phyloP scores from a whole-genome alignment of 768 basidiomycete genomes.

The Amanita rubescens region DNA sequence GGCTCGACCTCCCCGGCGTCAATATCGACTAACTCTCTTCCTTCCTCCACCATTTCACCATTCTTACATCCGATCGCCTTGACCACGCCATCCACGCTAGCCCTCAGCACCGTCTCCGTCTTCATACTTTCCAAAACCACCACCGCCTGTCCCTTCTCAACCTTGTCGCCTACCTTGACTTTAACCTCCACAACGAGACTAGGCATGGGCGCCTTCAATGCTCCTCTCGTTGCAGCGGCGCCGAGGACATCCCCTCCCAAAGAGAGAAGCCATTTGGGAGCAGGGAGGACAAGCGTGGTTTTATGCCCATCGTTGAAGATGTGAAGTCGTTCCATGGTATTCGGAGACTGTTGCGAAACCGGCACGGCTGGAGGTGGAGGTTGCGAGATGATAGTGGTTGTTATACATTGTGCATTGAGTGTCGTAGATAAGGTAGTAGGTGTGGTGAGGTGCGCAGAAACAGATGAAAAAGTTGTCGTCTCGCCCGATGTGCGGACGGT shows the following conservation, averaged over 20 bases:
- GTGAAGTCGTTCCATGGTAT: constrained; percentile 68
- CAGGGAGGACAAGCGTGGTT: constrained; percentile 57
- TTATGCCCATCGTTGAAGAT: constrained; percentile 60
- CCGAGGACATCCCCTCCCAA: constrained; percentile 52
- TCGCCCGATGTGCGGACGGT: constrained; percentile 30
- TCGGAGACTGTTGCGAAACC: constrained; percentile 40
- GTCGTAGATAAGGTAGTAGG: constrained; percentile 47
- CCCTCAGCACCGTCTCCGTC: constrained; percentile 85
- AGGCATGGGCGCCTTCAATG: constrained; percentile 84
- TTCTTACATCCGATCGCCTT: constrained; percentile 67
- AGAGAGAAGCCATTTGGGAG: constrained; percentile 64
- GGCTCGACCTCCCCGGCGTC: constrained; percentile 29
- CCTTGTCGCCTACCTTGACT: constrained; percentile 68
- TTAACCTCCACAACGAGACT: constrained; percentile 86
- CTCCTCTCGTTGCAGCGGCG: constrained; percentile 34
- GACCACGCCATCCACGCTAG: constrained; percentile 62
- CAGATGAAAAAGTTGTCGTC: constrained; percentile 34
- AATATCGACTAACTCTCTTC: constrained; percentile 68
- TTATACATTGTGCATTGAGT: constrained; percentile 39
- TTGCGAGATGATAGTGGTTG: constrained; percentile 74
- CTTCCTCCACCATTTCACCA: constrained; percentile 91
- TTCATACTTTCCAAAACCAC: constrained; percentile 96
- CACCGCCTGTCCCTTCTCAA: constrained; percentile 74
- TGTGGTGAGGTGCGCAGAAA: constrained; percentile 50
- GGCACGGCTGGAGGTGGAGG: constrained; percentile 44